These are phyloP conservation scores for Gymnopilus junonius DNA, from an alignment of 768 basidiomycete genomes.

Conservation along the genomic window DNA sequence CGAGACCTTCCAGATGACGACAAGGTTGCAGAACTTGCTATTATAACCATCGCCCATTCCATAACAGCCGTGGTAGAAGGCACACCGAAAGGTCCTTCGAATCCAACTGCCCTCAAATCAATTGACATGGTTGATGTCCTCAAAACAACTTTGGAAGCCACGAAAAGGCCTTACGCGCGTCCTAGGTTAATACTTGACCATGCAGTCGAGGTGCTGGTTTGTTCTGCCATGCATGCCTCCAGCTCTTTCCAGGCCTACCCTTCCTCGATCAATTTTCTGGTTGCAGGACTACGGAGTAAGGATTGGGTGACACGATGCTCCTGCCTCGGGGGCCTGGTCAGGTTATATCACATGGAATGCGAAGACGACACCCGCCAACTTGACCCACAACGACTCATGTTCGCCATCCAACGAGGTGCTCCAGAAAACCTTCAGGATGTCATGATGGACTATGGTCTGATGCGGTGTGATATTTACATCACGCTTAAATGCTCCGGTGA, in stretches of 20 bases:
- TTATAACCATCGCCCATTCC: constrained; percentile 58
- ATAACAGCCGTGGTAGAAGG: constrained; percentile 47
- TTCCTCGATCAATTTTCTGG: constrained; percentile 51
- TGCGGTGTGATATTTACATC: constrained; percentile 50
- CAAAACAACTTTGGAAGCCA: constrained; percentile 42
- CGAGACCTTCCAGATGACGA: constrained; percentile 55
- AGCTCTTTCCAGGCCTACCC: constrained; percentile 48
- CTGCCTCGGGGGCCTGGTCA: constrained; percentile 57
- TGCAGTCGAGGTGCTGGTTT: constrained; percentile 49
- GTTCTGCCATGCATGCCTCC: constrained; percentile 47
- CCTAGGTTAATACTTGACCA: constrained; percentile 49
- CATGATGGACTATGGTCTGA: constrained; percentile 51
- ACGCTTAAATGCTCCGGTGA: constrained; percentile 44
- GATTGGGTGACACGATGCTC: constrained; percentile 57
- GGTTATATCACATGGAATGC: constrained; percentile 46
- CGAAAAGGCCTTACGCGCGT: constrained; percentile 43
- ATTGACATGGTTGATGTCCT: constrained; percentile 51
- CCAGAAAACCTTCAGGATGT: constrained; percentile 50
- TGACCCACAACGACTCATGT: constrained; percentile 54
- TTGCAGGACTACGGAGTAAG: constrained; percentile 57
- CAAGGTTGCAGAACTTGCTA: constrained; percentile 50
- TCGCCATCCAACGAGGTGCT: constrained; percentile 43
- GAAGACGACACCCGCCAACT: constrained; percentile 49
- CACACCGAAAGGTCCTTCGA: constrained; percentile 37
- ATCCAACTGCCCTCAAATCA: constrained; percentile 39